Conservation (phyloP, 208 protist species). For the Angomonas deanei region DNA sequence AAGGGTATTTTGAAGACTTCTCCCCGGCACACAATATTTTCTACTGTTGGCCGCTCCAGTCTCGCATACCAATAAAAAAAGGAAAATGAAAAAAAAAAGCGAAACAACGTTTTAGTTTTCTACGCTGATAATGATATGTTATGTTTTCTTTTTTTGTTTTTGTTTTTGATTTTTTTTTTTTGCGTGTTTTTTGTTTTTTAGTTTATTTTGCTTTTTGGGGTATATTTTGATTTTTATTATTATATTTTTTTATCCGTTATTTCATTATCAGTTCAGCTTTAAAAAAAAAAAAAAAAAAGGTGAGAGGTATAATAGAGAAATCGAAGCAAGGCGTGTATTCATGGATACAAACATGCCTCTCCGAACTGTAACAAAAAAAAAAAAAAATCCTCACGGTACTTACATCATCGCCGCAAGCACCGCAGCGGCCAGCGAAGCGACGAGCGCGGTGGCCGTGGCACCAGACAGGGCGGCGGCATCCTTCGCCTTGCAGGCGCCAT, state of each 20-base stretch:
- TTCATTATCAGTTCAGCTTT: neutral
- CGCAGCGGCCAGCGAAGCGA: too few relatives aligned
- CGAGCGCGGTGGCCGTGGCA: too few relatives aligned
- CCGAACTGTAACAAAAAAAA: neutral
- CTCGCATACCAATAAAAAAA: too few relatives aligned
- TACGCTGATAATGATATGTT: neutral
- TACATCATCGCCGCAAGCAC: too few relatives aligned
- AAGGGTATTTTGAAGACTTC: too few relatives aligned
- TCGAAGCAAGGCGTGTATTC: too few relatives aligned
- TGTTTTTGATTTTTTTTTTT: slow-evolving; percentile 5
- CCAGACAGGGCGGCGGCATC: too few relatives aligned
- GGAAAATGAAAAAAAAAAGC: too few relatives aligned
- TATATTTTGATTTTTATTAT: neutral
- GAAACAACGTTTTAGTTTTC: neutral
- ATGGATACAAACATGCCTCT: neutral
- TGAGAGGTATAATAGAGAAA: too few relatives aligned
- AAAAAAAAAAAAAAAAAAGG: neutral
- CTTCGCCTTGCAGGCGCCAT: too few relatives aligned
- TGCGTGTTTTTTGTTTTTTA: neutral
- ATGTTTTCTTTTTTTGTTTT: neutral
- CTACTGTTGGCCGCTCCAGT: neutral
- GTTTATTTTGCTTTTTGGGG: neutral
- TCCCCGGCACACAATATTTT: neutral
- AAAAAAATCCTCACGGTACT: neutral
- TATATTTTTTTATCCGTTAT: neutral